Conservation (phyloP, 228 moss, liverwort and hornwort species). For the Sphagnum fallax region DNA sequence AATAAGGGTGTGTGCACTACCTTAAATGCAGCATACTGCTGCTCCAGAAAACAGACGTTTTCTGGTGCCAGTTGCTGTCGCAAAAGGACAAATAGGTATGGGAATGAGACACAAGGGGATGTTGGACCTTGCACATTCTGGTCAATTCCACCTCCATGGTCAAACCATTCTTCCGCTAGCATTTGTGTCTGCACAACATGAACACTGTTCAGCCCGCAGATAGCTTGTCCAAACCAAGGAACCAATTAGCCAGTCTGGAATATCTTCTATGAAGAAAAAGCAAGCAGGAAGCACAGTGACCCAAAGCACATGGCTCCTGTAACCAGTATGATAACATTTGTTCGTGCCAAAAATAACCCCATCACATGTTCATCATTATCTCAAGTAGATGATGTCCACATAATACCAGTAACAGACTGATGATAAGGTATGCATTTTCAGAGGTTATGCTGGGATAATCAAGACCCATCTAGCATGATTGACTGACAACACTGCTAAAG, state of each 20-base stretch:
- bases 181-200: neutral
- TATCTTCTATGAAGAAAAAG: neutral
- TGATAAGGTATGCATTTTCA: neutral
- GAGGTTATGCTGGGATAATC: neutral
- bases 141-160: neutral
- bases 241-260: neutral
- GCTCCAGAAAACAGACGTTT: constrained; percentile 13
- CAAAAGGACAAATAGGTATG: constrained; percentile 23
- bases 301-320: neutral
- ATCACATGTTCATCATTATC: neutral
- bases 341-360: too few species aligned
- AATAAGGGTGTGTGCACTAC: constrained; percentile 10
- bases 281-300: neutral
- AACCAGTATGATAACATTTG: too few species aligned
- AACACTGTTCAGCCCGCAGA: neutral
- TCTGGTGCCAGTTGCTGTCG: constrained; percentile 18
- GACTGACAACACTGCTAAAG: neutral
- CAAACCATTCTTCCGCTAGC: neutral
- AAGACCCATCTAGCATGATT: neutral
- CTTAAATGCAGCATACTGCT: constrained; percentile 30
- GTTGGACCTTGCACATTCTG: constrained; percentile 10
- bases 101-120: constrained; percentile 40
- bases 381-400: neutral
- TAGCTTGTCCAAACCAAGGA: neutral
- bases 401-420: neutral